phyloP scores from a whole-genome alignment of 2,329 filamentous ascomycete species.

The Ophiostoma fasciatum region DNA sequence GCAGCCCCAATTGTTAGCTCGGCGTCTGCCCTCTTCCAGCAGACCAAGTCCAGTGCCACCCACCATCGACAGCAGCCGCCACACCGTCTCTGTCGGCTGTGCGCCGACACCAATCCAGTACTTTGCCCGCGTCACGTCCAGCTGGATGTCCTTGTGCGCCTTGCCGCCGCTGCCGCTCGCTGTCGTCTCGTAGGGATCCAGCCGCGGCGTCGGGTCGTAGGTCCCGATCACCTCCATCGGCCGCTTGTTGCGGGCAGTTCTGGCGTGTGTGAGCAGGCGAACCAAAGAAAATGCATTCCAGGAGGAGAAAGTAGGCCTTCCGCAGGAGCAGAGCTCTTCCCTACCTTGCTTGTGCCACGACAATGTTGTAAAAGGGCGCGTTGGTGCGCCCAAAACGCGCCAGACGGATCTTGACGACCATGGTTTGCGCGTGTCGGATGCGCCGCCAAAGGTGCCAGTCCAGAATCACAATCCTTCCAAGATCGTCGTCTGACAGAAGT shows the following conservation, averaged over 20 bases:
- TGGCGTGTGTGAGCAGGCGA: constrained; percentile 25
- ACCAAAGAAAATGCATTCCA: background rate
- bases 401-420: constrained; percentile 90
- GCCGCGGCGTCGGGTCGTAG: constrained; percentile 53
- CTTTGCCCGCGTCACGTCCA: constrained; percentile 66
- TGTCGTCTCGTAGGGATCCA: constrained; percentile 38
- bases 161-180: constrained; percentile 32
- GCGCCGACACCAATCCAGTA: constrained; percentile 98
- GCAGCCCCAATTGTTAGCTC: constrained; percentile 2
- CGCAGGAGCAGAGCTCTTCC: no score
- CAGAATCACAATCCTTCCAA: no score
- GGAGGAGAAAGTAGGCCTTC: no score
- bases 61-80: constrained; percentile 75
- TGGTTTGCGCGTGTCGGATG: no score
- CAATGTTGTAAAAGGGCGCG: constrained; percentile 92
- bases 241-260: constrained; percentile 71
- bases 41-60: no score
- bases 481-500: no score
- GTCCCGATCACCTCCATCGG: constrained; percentile 87
- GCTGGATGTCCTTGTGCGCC: constrained; percentile 79
- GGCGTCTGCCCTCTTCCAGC: background rate
- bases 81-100: constrained; percentile 80
- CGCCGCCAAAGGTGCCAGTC: no score
- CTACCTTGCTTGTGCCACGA: constrained; percentile 89
- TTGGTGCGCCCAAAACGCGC: constrained; percentile 85